Evolutionary conservation across 2,329 filamentous ascomycete genomes (phyloP), one percentile per base, ranked within the genome.

Genomic region (Lachnellula subtilissima): DNA sequence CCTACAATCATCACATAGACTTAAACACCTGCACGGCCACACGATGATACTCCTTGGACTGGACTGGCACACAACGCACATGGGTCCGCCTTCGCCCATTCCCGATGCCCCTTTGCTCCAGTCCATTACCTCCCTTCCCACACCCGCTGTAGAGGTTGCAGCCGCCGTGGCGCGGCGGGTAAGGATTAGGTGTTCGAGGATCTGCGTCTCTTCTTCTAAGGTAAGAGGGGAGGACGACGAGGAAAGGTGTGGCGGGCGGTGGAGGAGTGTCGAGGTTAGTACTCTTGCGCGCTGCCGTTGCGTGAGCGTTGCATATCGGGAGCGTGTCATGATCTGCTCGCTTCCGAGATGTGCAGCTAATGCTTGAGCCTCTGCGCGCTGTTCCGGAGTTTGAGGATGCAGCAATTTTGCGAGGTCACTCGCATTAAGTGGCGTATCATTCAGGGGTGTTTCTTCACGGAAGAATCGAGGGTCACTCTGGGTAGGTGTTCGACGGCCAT

Each of bases 11-110:
- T 99, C 94, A 70, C 94, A 97, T 12, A 97, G 79, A 64, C 90
- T 93, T 56, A 99, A 79, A 70, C 94, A 99, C 2, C 94, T 88
- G 70, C 94, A 99, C 0, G 94, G 94, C 94, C 94, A 97, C 2
- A 96, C 87, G 53, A 99, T 88, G 58, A 97, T 88, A 7, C 89
- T 95, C 17, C 94, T 81, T 3, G 91, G 85, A n/a, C 83, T 81
- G 53, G 85, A 85, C 71, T 97, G 93, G 69, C 94, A 99, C 4
- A 99, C 90, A 0, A 97, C 94, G 67, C 94, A 99, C 63, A 89
- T 88, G 2, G 91, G 91, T 0, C 90, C 86, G 42, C 79, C 83
- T 32, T 85, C 82, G 1, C 88, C 89, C 68, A 92, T 82, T 0
- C 87, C 88, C 5, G 83, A 83, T 0, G 85, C 87, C n/a, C 88